Base-by-base conservation (phyloP, 2,329 filamentous ascomycete genomes). In the Endoconidiophora laricicola region DNA sequence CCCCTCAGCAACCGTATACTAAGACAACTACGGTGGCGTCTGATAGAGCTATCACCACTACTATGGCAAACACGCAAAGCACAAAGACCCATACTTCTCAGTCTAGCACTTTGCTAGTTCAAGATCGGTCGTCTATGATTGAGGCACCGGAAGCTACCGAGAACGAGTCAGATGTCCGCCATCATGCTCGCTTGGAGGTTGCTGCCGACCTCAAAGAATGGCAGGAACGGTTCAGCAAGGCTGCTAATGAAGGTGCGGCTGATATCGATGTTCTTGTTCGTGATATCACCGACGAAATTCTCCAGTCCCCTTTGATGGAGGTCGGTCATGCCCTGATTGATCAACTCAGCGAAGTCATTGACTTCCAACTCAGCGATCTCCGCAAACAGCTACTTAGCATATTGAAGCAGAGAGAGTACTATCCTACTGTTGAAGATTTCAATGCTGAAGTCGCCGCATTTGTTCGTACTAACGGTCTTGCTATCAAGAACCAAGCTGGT, bases 181-280 rank as follows among this genome's bases (percentile, higher is more conserved):
- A 74, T 49, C 73, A 70, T 3, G 74, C 74, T 2, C 76, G 78
- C 42, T 74, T 81, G 58, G 76, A 75, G 55, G 83, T 96, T 40
- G 72, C 79, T 1, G 74, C 81, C 42, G 91, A 98, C 61, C 73
- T 98, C 12, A 74, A 77, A 56, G 73, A 74, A 50, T 98, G 91
- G 90, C 83, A 95, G 63, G 77, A 78, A 54, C 93, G 94, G 60
- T 95, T 94, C 61, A 75, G 83, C 24, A 78, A 80, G 53, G 87
- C 87, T 7, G 86, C 86, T 6, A 83, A 93, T 54, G 87, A 93
- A 61, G 88, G 87, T 4, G 74, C 74, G 3, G 60, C 61, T 18
- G 75, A 91, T 55, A 86, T 96, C 54, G 83, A 90, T 33, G 72
- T 78, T 3, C 74, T 79, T 36, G 66, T 82, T 16, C 68, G 73